Evolutionary conservation across 2,329 filamentous ascomycete species (phyloP).

Genomic region (Xylaria sp.): DNA sequence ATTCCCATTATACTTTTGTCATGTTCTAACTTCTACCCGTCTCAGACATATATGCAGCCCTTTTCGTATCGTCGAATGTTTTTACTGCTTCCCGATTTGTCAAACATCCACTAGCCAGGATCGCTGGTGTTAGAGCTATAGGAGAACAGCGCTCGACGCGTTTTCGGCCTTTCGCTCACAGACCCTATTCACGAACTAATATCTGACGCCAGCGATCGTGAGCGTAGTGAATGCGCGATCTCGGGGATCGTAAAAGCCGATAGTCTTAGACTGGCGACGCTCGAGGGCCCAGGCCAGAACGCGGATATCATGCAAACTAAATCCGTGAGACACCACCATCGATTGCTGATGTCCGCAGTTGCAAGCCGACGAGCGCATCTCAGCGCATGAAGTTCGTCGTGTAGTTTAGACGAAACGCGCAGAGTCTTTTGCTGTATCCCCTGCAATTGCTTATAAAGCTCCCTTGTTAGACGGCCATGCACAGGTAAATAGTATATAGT

Average conservation of each 20-base stretch:
- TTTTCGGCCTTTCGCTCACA: neutral
- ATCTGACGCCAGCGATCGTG: neutral
- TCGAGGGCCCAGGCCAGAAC: neutral
- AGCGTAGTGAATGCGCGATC: neutral
- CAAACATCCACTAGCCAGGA: too few relatives aligned
- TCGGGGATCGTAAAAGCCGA: neutral
- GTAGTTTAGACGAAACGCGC: neutral
- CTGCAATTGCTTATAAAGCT: neutral
- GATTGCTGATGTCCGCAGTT: neutral
- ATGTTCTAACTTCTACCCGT: too few relatives aligned
- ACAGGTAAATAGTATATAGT: too few relatives aligned
- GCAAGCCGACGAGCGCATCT: neutral
- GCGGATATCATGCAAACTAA: neutral
- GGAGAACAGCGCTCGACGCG: neutral
- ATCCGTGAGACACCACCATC: neutral
- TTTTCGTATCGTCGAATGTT: neutral
- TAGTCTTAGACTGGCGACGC: neutral
- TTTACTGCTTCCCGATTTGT: neutral
- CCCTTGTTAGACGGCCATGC: too few relatives aligned
- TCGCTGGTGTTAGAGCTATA: neutral
- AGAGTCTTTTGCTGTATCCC: neutral
- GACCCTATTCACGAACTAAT: neutral
- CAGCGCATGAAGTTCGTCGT: neutral
- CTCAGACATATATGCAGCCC: too few relatives aligned
- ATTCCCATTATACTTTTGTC: too few relatives aligned